phyloP scores from a whole-genome alignment of 2,329 filamentous ascomycete genomes.

The Ascomycota sp. region DNA sequence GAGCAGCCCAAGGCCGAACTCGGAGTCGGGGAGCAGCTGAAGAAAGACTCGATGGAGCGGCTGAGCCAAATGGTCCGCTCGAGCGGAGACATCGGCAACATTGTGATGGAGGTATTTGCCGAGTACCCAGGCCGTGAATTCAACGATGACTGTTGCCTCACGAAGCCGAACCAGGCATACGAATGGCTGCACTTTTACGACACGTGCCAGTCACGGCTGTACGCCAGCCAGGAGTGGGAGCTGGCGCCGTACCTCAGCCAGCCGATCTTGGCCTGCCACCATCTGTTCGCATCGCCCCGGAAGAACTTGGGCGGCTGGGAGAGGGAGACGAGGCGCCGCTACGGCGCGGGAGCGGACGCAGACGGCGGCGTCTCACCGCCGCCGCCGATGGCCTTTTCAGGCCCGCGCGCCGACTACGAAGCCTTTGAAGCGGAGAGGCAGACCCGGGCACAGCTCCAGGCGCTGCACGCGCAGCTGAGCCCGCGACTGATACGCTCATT shows the following conservation, averaged over 20 bases:
- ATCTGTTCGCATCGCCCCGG: slow-evolving; percentile 63
- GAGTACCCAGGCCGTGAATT: slow-evolving; percentile 74
- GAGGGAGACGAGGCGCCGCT: slow-evolving; percentile 21
- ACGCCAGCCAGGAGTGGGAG: slow-evolving; percentile 81
- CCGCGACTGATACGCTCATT: slow-evolving; percentile 57
- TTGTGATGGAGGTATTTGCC: slow-evolving; percentile 67
- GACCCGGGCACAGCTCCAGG: slow-evolving; percentile 52
- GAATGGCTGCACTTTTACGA: slow-evolving; percentile 96
- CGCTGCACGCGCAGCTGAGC: slow-evolving; percentile 51
- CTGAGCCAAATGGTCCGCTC: slow-evolving; percentile 60
- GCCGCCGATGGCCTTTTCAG: slow-evolving; percentile 53
- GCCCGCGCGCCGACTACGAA: slow-evolving; percentile 60
- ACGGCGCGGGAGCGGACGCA: slow-evolving; percentile 23
- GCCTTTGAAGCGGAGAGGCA: slow-evolving; percentile 66
- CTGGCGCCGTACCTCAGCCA: slow-evolving; percentile 71
- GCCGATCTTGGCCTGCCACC: slow-evolving; percentile 73
- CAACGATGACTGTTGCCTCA: slow-evolving; percentile 80
- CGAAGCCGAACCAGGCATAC: slow-evolving; percentile 71
- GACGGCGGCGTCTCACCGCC: slow-evolving; percentile 12
- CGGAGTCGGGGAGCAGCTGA: slow-evolving; percentile 52
- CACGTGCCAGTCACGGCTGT: slow-evolving; percentile 56
- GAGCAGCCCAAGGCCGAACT: slow-evolving; percentile 39
- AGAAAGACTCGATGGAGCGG: slow-evolving; percentile 51
- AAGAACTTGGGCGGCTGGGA: slow-evolving; percentile 25
- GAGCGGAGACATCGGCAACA: slow-evolving; percentile 57